Evolutionary conservation across 2,329 filamentous ascomycete species (phyloP).

Genomic region (Exserohilum turcica): DNA sequence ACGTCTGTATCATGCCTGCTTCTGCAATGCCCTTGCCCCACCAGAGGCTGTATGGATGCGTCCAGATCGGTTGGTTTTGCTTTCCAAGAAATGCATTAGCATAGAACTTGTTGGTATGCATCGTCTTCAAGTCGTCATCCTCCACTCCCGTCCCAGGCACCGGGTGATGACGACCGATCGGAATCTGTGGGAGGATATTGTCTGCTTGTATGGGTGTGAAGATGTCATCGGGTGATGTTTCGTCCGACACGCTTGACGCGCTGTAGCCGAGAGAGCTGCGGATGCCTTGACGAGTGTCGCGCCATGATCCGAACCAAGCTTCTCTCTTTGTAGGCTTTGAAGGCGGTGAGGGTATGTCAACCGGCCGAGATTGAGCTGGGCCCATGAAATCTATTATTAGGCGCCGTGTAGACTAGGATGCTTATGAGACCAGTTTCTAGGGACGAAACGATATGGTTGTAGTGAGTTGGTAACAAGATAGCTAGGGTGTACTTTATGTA

Average conservation of each 20-base stretch:
- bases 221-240: slow-evolving; percentile 39
- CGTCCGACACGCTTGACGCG: not conserved
- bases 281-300: slow-evolving; percentile 17
- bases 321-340: slow-evolving; percentile 7
- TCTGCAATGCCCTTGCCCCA: slow-evolving; percentile 54
- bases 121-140: slow-evolving; percentile 49
- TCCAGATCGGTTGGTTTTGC: slow-evolving; percentile 72
- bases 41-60: slow-evolving; percentile 63
- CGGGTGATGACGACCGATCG: slow-evolving; percentile 48
- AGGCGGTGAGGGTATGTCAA: not conserved
- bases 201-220: slow-evolving; percentile 51
- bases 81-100: slow-evolving; percentile 77
- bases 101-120: slow-evolving; percentile 74
- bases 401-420: not conserved
- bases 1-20: slow-evolving; percentile 63
- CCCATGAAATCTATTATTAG: slow-evolving; percentile 12
- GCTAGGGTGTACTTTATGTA: too few relatives aligned
- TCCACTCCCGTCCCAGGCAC: slow-evolving; percentile 48
- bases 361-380: slow-evolving; percentile 8
- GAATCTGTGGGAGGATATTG: slow-evolving; percentile 49
- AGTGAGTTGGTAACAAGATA: not conserved
- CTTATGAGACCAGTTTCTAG: not conserved
- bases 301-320: slow-evolving; percentile 12
- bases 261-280: slow-evolving; percentile 15
- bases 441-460: not conserved